Percentiles rank a stretch among this genome's conserved stretches.
These are phyloP conservation scores for Paratinospora sagittata DNA, from an alignment of 164 flowering plant species.

Conservation along the genomic window DNA sequence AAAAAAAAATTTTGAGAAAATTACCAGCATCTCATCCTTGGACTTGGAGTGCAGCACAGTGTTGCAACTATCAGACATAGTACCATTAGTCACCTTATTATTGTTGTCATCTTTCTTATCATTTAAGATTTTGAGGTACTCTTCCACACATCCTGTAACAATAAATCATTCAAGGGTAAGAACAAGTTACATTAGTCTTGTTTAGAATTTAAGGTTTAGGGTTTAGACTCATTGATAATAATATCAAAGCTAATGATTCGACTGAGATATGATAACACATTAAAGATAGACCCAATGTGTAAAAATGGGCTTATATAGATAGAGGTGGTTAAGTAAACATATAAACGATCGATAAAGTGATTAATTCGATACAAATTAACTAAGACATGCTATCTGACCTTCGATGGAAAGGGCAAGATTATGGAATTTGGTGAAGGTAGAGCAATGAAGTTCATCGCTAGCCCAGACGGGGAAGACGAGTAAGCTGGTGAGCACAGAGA, in stretches of 20 bases:
- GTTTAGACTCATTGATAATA: no score
- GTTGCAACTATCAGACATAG: constrained; percentile 29
- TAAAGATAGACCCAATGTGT: no score
- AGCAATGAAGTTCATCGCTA: constrained; percentile 63
- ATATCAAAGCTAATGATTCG: no score
- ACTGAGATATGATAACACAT: no score
- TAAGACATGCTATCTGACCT: constrained; percentile 38
- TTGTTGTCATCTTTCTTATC: constrained; percentile 14
- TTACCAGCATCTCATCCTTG: constrained; percentile 63
- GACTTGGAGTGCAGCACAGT: constrained; percentile 54
- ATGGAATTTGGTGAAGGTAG: constrained; percentile 40
- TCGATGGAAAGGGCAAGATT: constrained; percentile 43
- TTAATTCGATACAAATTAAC: no score
- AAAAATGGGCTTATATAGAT: no score
- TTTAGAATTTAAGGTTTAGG: no score
- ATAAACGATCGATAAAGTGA: no score
- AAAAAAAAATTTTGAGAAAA: no score
- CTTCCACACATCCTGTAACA: constrained; percentile 30
- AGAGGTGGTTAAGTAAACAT: no score
- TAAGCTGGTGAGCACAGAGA: constrained; percentile 52
- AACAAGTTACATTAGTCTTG: not conserved
- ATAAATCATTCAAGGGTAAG: not conserved
- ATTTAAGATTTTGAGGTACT: constrained; percentile 28
- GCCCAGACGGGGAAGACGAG: constrained; percentile 65
- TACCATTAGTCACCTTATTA: constrained; percentile 16